A percentile compares a stretch with the other conserved stretches of the same genome.
Conservation (phyloP, 2,329 filamentous ascomycete species). For the Ciborinia camelliae region DNA sequence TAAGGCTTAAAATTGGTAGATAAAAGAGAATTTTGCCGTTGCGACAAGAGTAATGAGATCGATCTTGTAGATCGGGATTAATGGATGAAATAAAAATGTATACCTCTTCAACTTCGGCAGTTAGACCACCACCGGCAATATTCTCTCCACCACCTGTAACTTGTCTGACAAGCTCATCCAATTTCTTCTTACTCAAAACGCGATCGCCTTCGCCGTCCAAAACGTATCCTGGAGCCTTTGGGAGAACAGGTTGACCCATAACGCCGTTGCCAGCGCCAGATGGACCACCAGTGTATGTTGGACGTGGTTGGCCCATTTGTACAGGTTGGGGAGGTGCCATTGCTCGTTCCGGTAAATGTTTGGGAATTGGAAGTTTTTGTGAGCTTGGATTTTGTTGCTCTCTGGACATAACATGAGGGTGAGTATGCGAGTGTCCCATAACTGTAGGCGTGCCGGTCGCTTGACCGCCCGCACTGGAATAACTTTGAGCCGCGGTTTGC, state of each 20-base stretch:
- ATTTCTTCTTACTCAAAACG: conserved; percentile 94
- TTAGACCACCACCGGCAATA: conserved; percentile 68
- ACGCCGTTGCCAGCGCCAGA: conserved; percentile 74
- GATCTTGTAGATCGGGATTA: conserved; percentile 12
- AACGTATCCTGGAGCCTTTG: conserved; percentile 77
- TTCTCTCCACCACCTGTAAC: conserved; percentile 79
- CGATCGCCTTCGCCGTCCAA: conserved; percentile 90
- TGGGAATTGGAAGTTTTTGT: conserved; percentile 47
- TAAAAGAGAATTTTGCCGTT: too few relatives aligned
- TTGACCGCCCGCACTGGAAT: conserved; percentile 34
- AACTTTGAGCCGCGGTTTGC: conserved; percentile 35
- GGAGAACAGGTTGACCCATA: conserved; percentile 81
- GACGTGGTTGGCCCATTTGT: conserved; percentile 65
- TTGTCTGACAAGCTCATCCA: conserved; percentile 91
- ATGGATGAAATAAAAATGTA: conserved; percentile 33
- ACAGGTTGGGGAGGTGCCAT: conserved; percentile 72
- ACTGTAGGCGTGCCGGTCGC: conserved; percentile 30
- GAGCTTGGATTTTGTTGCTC: conserved; percentile 33
- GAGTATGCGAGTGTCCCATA: conserved; percentile 36
- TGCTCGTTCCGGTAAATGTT: conserved; percentile 66
- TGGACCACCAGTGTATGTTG: conserved; percentile 77
- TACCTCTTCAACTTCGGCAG: conserved; percentile 95
- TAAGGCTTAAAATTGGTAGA: not conserved
- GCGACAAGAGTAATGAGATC: not conserved
- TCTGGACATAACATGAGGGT: conserved; percentile 27